These are phyloP conservation scores for Saccharomyces hybrid DNA, from an alignment of 1,139 yeast genomes.

Conservation along the genomic window DNA sequence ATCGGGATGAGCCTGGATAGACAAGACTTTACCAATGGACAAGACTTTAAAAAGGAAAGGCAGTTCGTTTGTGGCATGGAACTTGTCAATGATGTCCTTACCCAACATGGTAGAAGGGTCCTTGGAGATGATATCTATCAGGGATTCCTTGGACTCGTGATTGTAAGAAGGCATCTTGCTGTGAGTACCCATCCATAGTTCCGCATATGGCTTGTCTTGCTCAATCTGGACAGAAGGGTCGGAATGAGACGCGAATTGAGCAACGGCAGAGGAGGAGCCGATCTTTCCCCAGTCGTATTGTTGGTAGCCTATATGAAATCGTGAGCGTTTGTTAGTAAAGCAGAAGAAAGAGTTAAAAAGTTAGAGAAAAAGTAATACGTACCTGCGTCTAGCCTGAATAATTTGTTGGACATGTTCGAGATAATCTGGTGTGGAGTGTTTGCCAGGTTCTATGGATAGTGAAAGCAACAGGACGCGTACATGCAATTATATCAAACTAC, in stretches of 20 bases:
- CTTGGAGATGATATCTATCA: slow-evolving; percentile 56
- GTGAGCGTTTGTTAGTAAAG: slow-evolving; percentile 4
- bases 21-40: slow-evolving; percentile 83
- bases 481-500: neutral
- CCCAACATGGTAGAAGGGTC: slow-evolving; percentile 59
- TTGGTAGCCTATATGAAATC: slow-evolving; percentile 42
- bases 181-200: slow-evolving; percentile 98
- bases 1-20: slow-evolving; percentile 97
- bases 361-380: slow-evolving; percentile 7
- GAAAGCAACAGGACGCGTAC: neutral
- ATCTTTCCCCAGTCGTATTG: slow-evolving; percentile 84
- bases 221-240: slow-evolving; percentile 55
- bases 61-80: slow-evolving; percentile 60
- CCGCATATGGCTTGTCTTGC: slow-evolving; percentile 75
- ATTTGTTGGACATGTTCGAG: slow-evolving; percentile 26
- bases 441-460: neutral
- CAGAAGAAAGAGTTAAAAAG: neutral
- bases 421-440: neutral
- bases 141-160: slow-evolving; percentile 43
- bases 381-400: slow-evolving; percentile 36
- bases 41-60: slow-evolving; percentile 92
- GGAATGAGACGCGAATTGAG: slow-evolving; percentile 69
- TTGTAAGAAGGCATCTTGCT: slow-evolving; percentile 81
- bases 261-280: slow-evolving; percentile 80
- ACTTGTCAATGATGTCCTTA: slow-evolving; percentile 49